Evolutionary conservation across 208 protist species (phyloP), one percentile per base, ranked within the genome.

Genomic region (Trypanosoma avium): DNA sequence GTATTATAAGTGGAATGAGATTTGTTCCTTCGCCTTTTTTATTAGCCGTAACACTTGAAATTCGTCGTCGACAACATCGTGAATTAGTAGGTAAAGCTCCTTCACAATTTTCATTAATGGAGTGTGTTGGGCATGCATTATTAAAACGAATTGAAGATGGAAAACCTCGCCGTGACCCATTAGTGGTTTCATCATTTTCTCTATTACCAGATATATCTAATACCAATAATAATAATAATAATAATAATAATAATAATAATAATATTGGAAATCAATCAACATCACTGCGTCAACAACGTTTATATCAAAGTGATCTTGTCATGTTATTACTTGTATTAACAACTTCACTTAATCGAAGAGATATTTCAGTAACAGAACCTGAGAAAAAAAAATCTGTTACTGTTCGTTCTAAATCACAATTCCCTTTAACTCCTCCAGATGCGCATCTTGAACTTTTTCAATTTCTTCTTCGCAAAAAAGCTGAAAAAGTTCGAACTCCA

Each of bases 241-340:
- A n/a, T n/a, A n/a, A n/a, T n/a, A n/a, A n/a, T n/a, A n/a, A n/a
- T n/a, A n/a, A n/a, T n/a, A n/a, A n/a, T n/a, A n/a, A n/a, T n/a
- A n/a, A n/a, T n/a, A n/a, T n/a, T n/a, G n/a, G n/a, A n/a, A n/a
- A n/a, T n/a, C n/a, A n/a, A n/a, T n/a, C n/a, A n/a, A 12, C 50
- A 10, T 19, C 32, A 48, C n/a, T 38, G 19, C 27, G 30, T 21
- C 47, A 0, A 49, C 88, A 88, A 22, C 59, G 68, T 3, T 36
- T 94, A 7, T 94, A 85, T 53, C 88, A 94, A 61, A 92, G 84
- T 64, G 88, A 94, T 49, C 60, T 94, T 30, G 75, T 86, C n/a
- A 78, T 94, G 27, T 62, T 94, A 27, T 69, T 88, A 19, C 70
- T 94, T 35, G 77, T 81, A 5, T 58, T 91, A 26, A 76, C 68